Evolutionary conservation across 2,329 filamentous ascomycete species (phyloP).

Genomic region (Verticillium nonalfalfae): DNA sequence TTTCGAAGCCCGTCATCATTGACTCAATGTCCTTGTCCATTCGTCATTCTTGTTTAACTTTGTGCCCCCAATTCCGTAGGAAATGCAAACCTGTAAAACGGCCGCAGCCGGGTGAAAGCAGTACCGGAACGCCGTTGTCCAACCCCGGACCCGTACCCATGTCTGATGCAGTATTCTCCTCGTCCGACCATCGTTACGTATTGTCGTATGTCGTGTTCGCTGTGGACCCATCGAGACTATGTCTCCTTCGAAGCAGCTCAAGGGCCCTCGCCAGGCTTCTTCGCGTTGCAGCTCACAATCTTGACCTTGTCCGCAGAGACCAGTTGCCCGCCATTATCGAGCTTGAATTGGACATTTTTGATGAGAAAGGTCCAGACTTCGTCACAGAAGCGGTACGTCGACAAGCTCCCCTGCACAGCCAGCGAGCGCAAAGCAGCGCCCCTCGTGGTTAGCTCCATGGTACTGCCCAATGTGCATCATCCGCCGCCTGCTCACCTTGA

Average conservation of each 20-base stretch:
- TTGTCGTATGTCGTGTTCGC: not conserved
- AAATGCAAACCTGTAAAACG: not conserved
- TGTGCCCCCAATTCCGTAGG: not conserved
- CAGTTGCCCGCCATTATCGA: constrained; percentile 69
- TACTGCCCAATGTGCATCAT: not conserved
- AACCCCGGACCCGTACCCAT: not conserved
- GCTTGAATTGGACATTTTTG: constrained; percentile 98
- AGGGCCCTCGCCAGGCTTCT: constrained; percentile 46
- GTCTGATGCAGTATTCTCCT: not conserved
- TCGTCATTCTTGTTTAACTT: not conserved
- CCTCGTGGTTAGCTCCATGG: not conserved
- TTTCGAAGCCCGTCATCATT: not conserved
- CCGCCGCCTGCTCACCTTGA: constrained; percentile 68
- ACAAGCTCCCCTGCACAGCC: constrained; percentile 73
- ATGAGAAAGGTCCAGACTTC: constrained; percentile 99
- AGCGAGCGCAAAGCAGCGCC: not conserved
- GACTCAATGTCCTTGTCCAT: not conserved
- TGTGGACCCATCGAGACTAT: not conserved
- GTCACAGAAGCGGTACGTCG: constrained; percentile 98
- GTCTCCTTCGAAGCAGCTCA: constrained; percentile 1
- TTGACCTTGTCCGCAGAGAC: constrained; percentile 89
- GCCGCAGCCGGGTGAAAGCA: not conserved
- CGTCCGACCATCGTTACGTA: not conserved
- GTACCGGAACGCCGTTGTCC: not conserved
- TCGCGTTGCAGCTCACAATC: constrained; percentile 97